These are phyloP conservation scores for Aristolochia contorta DNA, from an alignment of 164 flowering plant species.

Conservation along the genomic window DNA sequence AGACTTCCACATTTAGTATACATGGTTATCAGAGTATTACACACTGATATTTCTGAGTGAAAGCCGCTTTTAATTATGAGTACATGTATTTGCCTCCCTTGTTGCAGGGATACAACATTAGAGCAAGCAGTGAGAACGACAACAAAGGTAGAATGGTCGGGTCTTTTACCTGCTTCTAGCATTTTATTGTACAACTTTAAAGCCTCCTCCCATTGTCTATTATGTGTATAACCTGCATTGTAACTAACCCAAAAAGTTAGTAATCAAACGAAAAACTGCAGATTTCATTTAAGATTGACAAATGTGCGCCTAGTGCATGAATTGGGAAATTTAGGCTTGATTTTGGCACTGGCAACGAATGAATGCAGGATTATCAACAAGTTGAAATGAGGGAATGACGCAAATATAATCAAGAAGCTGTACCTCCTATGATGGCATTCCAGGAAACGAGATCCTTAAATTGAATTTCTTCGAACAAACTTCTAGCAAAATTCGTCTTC, in stretches of 20 bases:
- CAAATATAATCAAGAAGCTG: background rate
- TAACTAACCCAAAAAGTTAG: background rate
- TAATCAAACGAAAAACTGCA: background rate
- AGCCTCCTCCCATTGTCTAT: slow-evolving; percentile 24
- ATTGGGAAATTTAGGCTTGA: too few relatives aligned
- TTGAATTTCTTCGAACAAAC: slow-evolving; percentile 28
- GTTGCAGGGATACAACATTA: slow-evolving; percentile 21
- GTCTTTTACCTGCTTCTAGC: slow-evolving; percentile 22
- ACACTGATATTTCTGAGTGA: slow-evolving; percentile 21
- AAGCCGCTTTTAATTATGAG: slow-evolving; percentile 20
- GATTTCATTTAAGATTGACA: background rate
- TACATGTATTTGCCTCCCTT: slow-evolving; percentile 24
- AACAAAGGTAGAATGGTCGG: slow-evolving; percentile 19
- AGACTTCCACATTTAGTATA: slow-evolving; percentile 43
- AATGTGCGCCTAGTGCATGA: too few relatives aligned
- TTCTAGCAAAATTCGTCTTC: slow-evolving; percentile 28
- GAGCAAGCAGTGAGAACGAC: slow-evolving; percentile 42
- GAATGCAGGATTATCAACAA: too few relatives aligned
- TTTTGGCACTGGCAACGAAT: too few relatives aligned
- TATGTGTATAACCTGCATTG: slow-evolving; percentile 37
- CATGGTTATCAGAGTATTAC: slow-evolving; percentile 39
- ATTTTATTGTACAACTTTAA: slow-evolving; percentile 10
- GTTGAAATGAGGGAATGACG: too few relatives aligned
- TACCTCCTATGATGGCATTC: slow-evolving; percentile 50
- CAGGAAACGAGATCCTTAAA: slow-evolving; percentile 30